Evolutionary conservation across 345 rosid genomes (phyloP).

Genomic region (Excoecaria agallocha): DNA sequence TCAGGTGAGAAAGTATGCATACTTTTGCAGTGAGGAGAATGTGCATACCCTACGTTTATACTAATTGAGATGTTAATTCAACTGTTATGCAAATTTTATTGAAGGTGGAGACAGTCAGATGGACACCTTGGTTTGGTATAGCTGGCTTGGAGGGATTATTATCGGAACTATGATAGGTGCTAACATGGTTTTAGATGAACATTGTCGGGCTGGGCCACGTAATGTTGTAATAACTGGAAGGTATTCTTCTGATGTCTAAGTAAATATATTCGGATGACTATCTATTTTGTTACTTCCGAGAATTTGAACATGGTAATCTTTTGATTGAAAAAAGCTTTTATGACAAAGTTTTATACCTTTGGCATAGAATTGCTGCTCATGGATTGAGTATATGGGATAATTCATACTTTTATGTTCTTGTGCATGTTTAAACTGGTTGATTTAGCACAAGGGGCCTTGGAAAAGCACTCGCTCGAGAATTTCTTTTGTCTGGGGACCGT

Average conservation of each 20-base stretch:
- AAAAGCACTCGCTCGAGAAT: slow-evolving; percentile 96
- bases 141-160: slow-evolving; percentile 96
- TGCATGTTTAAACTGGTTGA: slow-evolving; percentile 24
- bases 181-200: slow-evolving; percentile 89
- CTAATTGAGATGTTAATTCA: slow-evolving; percentile 14
- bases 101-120: slow-evolving; percentile 86
- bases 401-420: background rate
- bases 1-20: slow-evolving; percentile 54
- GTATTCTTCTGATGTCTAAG: slow-evolving; percentile 30
- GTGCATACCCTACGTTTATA: background rate
- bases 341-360: background rate
- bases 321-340: background rate
- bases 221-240: slow-evolving; percentile 97
- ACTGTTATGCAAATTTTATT: slow-evolving; percentile 22
- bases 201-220: slow-evolving; percentile 88
- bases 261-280: background rate
- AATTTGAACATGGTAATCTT: background rate
- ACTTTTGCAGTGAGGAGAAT: background rate
- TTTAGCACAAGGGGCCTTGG: slow-evolving; percentile 87
- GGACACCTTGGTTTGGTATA: slow-evolving; percentile 82
- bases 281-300: background rate
- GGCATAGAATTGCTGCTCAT: background rate
- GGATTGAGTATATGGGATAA: slow-evolving; percentile 12
- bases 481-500: slow-evolving; percentile 87
- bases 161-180: slow-evolving; percentile 94